Percentiles rank a stretch among this genome's conserved stretches.
phyloP scores from a whole-genome alignment of 768 basidiomycete species.

The Lanmaoa rubissima region DNA sequence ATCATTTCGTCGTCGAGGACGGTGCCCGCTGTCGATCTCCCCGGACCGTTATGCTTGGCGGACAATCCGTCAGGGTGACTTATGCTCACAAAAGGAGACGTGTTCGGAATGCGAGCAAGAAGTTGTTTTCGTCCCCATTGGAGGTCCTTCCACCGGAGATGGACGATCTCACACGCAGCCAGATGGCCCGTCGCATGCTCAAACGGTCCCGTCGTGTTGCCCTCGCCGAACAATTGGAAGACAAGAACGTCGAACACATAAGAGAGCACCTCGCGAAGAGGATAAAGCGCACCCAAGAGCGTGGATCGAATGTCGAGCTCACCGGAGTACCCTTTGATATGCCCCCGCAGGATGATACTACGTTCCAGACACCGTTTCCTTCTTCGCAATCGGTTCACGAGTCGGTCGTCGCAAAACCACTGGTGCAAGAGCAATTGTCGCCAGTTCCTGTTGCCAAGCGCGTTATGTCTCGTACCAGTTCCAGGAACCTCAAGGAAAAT shows the following conservation, averaged over 20 bases:
- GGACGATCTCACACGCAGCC: slow-evolving; percentile 36
- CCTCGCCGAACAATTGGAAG: slow-evolving; percentile 21
- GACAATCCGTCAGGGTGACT: slow-evolving; percentile 25
- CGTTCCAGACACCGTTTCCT: slow-evolving; percentile 30
- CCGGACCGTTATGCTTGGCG: slow-evolving; percentile 9
- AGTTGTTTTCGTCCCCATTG: slow-evolving; percentile 26
- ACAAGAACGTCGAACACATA: slow-evolving; percentile 17
- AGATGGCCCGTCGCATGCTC: slow-evolving; percentile 46
- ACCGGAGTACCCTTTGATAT: background rate
- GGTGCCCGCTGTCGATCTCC: background rate
- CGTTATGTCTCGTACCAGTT: slow-evolving; percentile 38
- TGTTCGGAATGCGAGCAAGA: slow-evolving; percentile 4
- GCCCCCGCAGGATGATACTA: slow-evolving; percentile 16
- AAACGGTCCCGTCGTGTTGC: slow-evolving; percentile 45
- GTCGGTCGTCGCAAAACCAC: slow-evolving; percentile 20
- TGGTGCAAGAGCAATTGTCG: slow-evolving; percentile 38
- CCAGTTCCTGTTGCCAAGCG: slow-evolving; percentile 40
- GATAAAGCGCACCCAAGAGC: slow-evolving; percentile 26
- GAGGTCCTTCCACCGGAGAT: slow-evolving; percentile 25
- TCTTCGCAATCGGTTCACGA: slow-evolving; percentile 23
- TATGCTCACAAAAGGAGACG: slow-evolving; percentile 36
- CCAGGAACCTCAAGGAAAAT: slow-evolving; percentile 43
- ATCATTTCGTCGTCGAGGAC: slow-evolving; percentile 1
- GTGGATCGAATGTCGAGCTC: slow-evolving; percentile 2
- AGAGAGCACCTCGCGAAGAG: slow-evolving; percentile 34